Evolutionary conservation across 2,329 filamentous ascomycete genomes (phyloP), one percentile per base, ranked within the genome.

Genomic region (Talaromyces sp.): DNA sequence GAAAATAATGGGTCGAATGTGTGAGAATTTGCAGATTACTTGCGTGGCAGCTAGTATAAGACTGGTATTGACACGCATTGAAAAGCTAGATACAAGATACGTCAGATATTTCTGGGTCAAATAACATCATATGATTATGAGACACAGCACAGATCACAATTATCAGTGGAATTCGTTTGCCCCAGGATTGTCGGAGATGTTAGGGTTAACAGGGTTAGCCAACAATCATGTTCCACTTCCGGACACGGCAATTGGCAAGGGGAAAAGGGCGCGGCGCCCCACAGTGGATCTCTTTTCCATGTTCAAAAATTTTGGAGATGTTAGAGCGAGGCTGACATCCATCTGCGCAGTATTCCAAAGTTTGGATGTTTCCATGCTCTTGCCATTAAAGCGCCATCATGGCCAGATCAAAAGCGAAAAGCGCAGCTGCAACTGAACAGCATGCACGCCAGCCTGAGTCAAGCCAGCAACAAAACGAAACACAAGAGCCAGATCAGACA

Each of bases 381-480:
- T 13, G 35, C 13, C 9, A 37, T 13, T 35, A 31, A 31, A 31
- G 27, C 27, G 22, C 16, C 27, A 37, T 13, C 7, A 63, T 63
- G 61, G 52, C 7, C 11, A 43, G 19, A 49, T 63, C 61, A 27
- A 63, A 47, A 57, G 39, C 61, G 2, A 63, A 63, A 27, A 47
- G 22, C 24, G 24, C 24, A 16, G 50, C 49, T 47, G 37, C 61
- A 8, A 39, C 27, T 47, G 50, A 47, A 45, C 61, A 52, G 19
- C 35, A 39, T 14, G 13, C 49, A 5, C 50, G 19, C 10, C 59
- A 39, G 41, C 43, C 45, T 3, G 27, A 61, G 47, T 47, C 9
- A 10, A 33, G 35, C 13, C 60, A 31, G 27, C 27, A 54, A 16
- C 35, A 43, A 16, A 24, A 37, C 19, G 19, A 24, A 10, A 9